These are phyloP conservation scores for Agastache rugosa DNA, from an alignment of 257 asterid genomes.

Conservation along the genomic window DNA sequence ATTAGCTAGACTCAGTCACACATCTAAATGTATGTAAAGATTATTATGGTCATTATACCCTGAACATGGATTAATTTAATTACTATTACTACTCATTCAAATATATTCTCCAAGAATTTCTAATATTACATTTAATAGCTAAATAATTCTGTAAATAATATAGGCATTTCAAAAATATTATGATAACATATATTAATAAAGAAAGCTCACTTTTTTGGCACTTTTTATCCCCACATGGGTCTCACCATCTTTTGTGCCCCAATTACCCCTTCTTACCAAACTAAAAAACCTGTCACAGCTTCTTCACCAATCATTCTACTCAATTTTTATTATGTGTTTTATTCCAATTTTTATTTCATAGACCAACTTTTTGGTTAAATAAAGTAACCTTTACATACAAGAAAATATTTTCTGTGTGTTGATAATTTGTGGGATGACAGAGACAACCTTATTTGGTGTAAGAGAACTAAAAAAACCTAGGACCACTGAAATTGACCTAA, in stretches of 20 bases:
- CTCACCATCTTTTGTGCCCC: constrained; percentile 41
- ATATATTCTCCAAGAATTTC: too few species aligned
- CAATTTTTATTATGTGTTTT: not conserved
- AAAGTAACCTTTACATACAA: constrained; percentile 32
- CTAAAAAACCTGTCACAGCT: constrained; percentile 38
- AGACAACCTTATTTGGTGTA: constrained; percentile 16
- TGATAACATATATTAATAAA: not conserved
- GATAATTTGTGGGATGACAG: constrained; percentile 28
- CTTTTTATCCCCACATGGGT: constrained; percentile 36
- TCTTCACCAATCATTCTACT: constrained; percentile 33
- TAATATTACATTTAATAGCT: not conserved
- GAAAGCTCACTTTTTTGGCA: not conserved
- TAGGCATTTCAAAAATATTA: not conserved
- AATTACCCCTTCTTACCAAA: constrained; percentile 25
- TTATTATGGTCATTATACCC: too few species aligned
- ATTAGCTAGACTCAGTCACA: too few species aligned
- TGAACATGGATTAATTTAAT: too few species aligned
- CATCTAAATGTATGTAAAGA: too few species aligned
- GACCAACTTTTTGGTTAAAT: not conserved
- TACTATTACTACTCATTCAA: too few species aligned
- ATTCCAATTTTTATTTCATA: not conserved
- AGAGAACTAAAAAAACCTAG: constrained; percentile 30
- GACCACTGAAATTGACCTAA: constrained; percentile 26
- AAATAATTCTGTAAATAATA: constrained; percentile 1
- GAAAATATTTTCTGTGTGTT: not conserved